Evolutionary conservation across 257 asterid species (phyloP).

Genomic region (Sherardia arvensis): DNA sequence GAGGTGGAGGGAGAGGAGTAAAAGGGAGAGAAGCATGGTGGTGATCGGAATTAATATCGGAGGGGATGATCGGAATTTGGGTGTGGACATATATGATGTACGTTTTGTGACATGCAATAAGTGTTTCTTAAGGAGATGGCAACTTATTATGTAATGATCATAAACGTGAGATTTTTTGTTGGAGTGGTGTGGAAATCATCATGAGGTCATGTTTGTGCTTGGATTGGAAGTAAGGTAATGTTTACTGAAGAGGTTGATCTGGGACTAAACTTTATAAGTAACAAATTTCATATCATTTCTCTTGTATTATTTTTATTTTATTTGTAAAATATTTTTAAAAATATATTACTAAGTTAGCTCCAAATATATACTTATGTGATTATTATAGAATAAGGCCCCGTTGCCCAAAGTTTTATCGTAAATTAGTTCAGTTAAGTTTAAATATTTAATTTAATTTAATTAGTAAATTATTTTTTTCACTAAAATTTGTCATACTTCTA

Average conservation of each 20-base stretch:
- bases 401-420: no score
- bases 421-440: no score
- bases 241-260: background rate
- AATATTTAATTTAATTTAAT: no score
- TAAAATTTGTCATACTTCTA: no score
- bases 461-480: no score
- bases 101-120: background rate
- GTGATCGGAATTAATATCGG: background rate
- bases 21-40: slow-evolving; percentile 16
- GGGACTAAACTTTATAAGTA: background rate
- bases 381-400: no score
- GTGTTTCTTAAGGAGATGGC: slow-evolving; percentile 4
- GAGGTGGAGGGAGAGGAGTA: slow-evolving; percentile 14
- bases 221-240: slow-evolving; percentile 11
- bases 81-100: slow-evolving; percentile 4
- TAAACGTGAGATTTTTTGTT: background rate
- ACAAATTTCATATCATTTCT: no score
- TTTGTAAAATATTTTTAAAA: no score
- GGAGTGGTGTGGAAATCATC: background rate
- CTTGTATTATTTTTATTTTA: no score
- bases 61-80: background rate
- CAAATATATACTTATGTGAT: no score
- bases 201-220: slow-evolving; percentile 8
- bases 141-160: background rate
- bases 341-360: no score